phyloP scores from a whole-genome alignment of 257 asterid species.

The Solanum habrochaites region DNA sequence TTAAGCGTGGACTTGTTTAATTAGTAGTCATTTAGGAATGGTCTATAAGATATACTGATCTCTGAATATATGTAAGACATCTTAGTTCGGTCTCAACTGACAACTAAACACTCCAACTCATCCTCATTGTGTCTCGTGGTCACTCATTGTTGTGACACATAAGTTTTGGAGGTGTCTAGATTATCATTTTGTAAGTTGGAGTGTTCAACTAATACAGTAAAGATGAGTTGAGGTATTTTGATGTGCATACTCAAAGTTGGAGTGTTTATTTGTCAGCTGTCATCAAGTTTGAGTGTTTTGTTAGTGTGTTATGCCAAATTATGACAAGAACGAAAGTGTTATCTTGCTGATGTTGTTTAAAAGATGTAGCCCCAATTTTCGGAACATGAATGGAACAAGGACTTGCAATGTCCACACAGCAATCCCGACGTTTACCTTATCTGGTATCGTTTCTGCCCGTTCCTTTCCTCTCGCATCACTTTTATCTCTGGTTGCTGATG shows the following conservation, averaged over 20 bases:
- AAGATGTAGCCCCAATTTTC: conserved; percentile 71
- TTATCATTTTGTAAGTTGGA: background rate
- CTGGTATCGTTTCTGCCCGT: too few species aligned
- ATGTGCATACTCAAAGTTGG: background rate
- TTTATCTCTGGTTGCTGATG: conserved; percentile 79
- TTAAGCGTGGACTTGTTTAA: background rate
- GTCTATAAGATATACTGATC: background rate
- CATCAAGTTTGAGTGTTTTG: background rate
- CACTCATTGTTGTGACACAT: background rate
- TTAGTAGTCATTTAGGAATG: background rate
- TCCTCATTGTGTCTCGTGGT: background rate
- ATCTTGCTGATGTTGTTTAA: background rate
- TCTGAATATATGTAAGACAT: background rate
- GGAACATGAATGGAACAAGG: conserved; percentile 75
- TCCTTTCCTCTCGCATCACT: too few species aligned
- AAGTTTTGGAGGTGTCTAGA: background rate
- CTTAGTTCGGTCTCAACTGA: background rate
- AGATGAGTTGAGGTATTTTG: background rate
- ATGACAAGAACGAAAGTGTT: background rate
- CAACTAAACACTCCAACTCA: background rate
- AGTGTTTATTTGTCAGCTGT: background rate
- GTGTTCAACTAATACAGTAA: background rate
- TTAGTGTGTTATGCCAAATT: background rate
- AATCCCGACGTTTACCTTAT: too few species aligned
- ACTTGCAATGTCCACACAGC: conserved; percentile 73